Base-by-base conservation (phyloP, 305 asterid species). In the Fraxinus albicans region DNA sequence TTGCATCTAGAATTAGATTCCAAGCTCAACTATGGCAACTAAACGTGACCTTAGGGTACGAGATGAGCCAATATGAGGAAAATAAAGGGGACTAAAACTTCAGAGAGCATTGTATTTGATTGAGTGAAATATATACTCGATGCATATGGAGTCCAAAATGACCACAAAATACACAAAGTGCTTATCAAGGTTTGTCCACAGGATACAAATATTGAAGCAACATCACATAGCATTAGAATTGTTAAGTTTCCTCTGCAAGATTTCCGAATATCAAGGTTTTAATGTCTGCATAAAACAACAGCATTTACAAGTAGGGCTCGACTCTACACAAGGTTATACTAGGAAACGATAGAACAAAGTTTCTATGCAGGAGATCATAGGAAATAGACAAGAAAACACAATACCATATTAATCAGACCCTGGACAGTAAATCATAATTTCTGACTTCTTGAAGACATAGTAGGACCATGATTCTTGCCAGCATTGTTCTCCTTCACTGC, bases 291-390 rank as follows among this genome's bases (percentile, higher is more conserved):
- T 55, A 55, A 77, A 72, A 86, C 79, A 79, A 79, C 86, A 84
- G 83, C 85, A 85, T 85, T 72, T 88, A 88, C 29, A 77, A 84
- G 81, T 58, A 67, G 36, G 83, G 82, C 81, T 84, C 76, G 38
- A 35, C 67, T 85, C 84, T 85, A 79, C 80, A 85, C 36, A 10
- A 27, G 35, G 36, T 76, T 70, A 86, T 82, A 73, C 60, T 58
- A 47, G 63, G 69, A 85, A 73, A 63, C 82, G 78, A 81, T 82
- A 82, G 34, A 85, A 74, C 60, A 55, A 58, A 38, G 75, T 83
- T 55, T 70, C 42, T 9, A 65, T 47, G 67, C 25, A 19, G 67
- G 27, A n/a, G 27, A n/a, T 19, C 67, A 55, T n/a, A 55, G 67
- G 27, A 8, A 55, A n/a, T 19, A 17, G n/a, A 60, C 29, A 19